phyloP scores from a whole-genome alignment of 1,139 yeast species.

The Hyphopichia khmerensis region DNA sequence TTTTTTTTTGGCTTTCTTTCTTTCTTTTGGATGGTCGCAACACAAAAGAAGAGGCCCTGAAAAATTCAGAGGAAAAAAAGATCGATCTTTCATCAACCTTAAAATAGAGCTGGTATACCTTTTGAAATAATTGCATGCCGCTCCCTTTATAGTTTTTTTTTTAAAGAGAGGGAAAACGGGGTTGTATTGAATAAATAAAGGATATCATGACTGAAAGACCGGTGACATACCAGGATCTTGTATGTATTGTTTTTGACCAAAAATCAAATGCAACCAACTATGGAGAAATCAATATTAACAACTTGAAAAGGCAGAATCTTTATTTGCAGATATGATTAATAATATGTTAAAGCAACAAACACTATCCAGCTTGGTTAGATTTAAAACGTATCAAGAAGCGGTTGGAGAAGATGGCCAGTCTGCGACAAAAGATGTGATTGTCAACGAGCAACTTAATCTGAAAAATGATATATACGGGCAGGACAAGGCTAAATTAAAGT shows the following conservation, averaged over 20 bases:
- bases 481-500: conserved; percentile 39
- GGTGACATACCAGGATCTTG: conserved; percentile 15
- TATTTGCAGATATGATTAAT: conserved; percentile 34
- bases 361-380: conserved; percentile 26
- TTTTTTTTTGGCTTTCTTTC: neutral
- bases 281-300: conserved; percentile 1
- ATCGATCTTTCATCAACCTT: no score
- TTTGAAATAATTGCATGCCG: no score
- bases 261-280: neutral
- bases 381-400: conserved; percentile 20
- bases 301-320: conserved; percentile 25
- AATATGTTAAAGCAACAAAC: conserved; percentile 37
- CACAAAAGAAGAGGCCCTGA: neutral
- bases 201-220: conserved; percentile 13
- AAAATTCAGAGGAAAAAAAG: neutral
- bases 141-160: no score
- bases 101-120: no score
- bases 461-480: conserved; percentile 41
- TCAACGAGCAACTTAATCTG: conserved; percentile 9
- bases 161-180: neutral
- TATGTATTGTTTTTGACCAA: conserved; percentile 8
- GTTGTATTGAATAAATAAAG: conserved; percentile 5
- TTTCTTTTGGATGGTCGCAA: neutral
- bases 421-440: conserved; percentile 1
- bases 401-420: conserved; percentile 10